Evolutionary conservation across 371 early-diverging fungal genomes (phyloP).

Genomic region (Mucor sp.): DNA sequence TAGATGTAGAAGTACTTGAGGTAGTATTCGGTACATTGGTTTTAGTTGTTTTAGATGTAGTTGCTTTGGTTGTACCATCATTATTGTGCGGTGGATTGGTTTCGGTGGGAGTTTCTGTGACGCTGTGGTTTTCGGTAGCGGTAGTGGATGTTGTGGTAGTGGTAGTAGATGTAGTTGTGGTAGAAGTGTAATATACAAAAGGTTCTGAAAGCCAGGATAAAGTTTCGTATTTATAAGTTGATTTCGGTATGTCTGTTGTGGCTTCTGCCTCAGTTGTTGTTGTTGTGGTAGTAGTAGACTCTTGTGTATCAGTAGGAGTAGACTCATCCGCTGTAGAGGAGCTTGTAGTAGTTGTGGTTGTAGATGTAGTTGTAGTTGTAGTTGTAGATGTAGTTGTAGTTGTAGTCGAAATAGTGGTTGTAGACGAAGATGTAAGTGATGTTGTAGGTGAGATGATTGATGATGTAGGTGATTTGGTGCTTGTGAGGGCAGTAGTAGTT

Average conservation of each 20-base stretch:
- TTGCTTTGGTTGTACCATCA: not conserved
- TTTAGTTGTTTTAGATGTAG: not conserved
- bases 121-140: not conserved
- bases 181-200: slow-evolving; percentile 6
- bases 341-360: not conserved
- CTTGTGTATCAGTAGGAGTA: not conserved
- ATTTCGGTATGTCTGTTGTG: not conserved
- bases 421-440: not conserved
- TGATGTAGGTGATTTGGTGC: not conserved
- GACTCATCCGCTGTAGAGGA: not conserved
- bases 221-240: slow-evolving; percentile 28
- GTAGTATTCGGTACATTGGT: not conserved
- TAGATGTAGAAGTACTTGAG: not conserved
- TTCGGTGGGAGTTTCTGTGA: not conserved
- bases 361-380: not conserved
- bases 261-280: not conserved
- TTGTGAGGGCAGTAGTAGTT: not conserved
- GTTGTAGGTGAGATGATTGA: not conserved
- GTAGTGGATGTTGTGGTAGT: not conserved
- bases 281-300: not conserved
- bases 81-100: not conserved
- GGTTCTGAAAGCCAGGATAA: slow-evolving; percentile 18
- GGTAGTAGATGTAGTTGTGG: not conserved
- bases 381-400: not conserved
- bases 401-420: not conserved